Conservation (phyloP, 768 basidiomycete genomes). For the Ramaria sp. region DNA sequence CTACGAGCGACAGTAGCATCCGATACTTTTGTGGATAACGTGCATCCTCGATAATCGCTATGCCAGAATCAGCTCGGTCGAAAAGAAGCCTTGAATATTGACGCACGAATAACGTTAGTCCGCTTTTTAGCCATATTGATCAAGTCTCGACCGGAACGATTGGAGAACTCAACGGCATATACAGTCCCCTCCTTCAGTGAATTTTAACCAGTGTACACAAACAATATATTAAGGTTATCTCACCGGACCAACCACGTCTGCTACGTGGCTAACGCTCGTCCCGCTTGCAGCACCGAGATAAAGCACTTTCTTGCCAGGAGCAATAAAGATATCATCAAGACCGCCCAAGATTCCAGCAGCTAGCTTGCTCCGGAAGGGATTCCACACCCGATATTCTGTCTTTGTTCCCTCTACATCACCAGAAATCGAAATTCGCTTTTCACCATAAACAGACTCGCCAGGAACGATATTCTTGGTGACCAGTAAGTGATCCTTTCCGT, state of each 20-base stretch:
- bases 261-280: conserved; percentile 97
- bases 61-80: not conserved
- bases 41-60: conserved; percentile 95
- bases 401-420: conserved; percentile 68
- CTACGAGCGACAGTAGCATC: conserved; percentile 91
- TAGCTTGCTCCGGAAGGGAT: conserved; percentile 94
- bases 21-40: conserved; percentile 94
- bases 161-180: conserved; percentile 97
- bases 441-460: conserved; percentile 96
- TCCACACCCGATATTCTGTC: conserved; percentile 97
- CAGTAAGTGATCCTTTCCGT: conserved; percentile 92
- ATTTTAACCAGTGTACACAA: conserved; percentile 10
- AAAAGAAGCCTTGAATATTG: not conserved
- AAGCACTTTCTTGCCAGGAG: conserved; percentile 89
- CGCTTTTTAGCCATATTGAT: conserved; percentile 99
- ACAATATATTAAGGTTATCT: conserved; percentile 20
- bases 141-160: conserved; percentile 91
- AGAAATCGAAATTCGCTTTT: conserved; percentile 85
- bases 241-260: conserved; percentile 95
- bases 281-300: conserved; percentile 98
- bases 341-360: conserved; percentile 96
- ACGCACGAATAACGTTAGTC: conserved; percentile 95
- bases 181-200: conserved; percentile 75
- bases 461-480: conserved; percentile 98
- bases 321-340: conserved; percentile 86